Conservation (phyloP, 2,329 filamentous ascomycete species). For the Polychaeton citri region DNA sequence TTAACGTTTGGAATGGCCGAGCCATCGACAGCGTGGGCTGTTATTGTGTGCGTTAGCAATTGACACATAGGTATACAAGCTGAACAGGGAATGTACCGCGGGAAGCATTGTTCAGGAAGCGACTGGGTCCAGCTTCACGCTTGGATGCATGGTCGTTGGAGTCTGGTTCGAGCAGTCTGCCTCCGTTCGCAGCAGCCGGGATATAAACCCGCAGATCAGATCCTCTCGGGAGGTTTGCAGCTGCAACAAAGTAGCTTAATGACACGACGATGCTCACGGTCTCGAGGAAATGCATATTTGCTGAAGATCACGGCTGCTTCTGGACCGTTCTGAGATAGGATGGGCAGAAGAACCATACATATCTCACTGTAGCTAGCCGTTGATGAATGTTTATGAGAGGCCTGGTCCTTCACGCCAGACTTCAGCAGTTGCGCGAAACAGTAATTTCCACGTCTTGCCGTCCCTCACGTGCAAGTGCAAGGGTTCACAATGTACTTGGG, state of each 20-base stretch:
- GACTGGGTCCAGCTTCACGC: neutral
- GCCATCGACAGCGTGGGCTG: slow-evolving; percentile 16
- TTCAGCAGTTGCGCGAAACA: neutral
- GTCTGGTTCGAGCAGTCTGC: neutral
- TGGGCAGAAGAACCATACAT: neutral
- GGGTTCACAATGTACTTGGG: too few species aligned
- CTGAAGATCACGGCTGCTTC: too few species aligned
- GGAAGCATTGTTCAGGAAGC: neutral
- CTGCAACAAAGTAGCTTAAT: neutral
- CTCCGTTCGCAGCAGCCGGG: neutral
- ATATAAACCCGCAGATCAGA: neutral
- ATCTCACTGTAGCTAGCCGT: neutral
- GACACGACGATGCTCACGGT: neutral
- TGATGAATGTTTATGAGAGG: neutral
- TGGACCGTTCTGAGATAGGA: neutral
- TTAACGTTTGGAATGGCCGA: slow-evolving; percentile 23
- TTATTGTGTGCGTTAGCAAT: too few species aligned
- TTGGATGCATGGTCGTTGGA: neutral
- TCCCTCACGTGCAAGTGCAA: too few species aligned
- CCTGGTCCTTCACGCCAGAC: neutral
- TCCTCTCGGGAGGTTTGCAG: neutral
- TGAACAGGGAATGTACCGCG: too few species aligned
- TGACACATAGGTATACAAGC: too few species aligned
- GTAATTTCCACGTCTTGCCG: too few species aligned
- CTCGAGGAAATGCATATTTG: neutral